Conservation (phyloP, 257 asterid species). For the Fraxinus anomala region DNA sequence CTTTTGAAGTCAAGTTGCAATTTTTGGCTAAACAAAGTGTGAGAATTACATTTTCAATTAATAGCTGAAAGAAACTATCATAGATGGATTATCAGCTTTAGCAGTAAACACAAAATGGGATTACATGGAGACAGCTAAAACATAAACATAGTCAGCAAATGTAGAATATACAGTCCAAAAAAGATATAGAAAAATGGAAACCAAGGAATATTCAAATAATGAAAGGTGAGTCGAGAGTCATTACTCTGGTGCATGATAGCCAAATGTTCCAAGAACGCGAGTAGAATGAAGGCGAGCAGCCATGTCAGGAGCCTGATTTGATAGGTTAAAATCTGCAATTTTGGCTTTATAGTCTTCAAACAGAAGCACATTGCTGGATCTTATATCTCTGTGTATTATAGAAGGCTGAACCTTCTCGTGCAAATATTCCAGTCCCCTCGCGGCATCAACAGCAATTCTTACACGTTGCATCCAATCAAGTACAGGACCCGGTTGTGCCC, state of each 20-base stretch:
- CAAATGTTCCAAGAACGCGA: slow-evolving; percentile 66
- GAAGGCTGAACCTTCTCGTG: slow-evolving; percentile 25
- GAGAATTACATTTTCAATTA: background rate
- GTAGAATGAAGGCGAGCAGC: slow-evolving; percentile 73
- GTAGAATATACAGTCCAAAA: background rate
- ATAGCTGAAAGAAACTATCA: background rate
- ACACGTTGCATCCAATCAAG: slow-evolving; percentile 40
- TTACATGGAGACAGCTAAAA: background rate
- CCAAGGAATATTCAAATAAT: background rate
- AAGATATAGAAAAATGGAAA: no score
- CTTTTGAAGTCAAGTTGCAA: background rate
- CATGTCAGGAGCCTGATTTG: slow-evolving; percentile 64
- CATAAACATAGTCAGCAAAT: background rate
- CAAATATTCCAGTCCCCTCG: slow-evolving; percentile 22
- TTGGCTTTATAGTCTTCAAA: slow-evolving; percentile 34
- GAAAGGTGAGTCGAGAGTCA: slow-evolving; percentile 5
- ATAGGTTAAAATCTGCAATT: slow-evolving; percentile 31
- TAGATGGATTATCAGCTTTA: background rate
- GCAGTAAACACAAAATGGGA: background rate
- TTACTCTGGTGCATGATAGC: slow-evolving; percentile 57
- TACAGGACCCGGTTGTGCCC: slow-evolving; percentile 68
- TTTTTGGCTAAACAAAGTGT: background rate
- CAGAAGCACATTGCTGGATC: slow-evolving; percentile 33
- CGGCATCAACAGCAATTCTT: slow-evolving; percentile 27
- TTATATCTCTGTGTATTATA: slow-evolving; percentile 21